Conservation (phyloP, 768 basidiomycete species). For the Daedaleopsis nitida region DNA sequence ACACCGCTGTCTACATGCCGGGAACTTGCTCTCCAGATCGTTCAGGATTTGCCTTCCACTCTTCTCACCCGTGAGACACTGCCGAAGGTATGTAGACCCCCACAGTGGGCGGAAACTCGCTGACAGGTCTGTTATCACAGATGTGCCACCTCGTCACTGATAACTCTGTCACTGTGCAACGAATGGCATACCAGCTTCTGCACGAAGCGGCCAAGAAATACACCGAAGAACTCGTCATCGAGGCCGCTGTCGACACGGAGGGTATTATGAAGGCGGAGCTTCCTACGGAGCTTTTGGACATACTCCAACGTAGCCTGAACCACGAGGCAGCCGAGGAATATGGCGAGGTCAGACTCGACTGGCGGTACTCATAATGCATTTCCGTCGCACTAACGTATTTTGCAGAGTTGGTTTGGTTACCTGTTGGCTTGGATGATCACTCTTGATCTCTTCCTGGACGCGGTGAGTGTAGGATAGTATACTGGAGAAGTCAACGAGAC, state of each 20-base stretch:
- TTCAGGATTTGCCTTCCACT: constrained; percentile 64
- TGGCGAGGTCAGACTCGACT: constrained; percentile 35
- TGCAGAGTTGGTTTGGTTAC: constrained; percentile 56
- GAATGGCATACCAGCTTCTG: constrained; percentile 75
- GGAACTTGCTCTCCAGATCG: constrained; percentile 66
- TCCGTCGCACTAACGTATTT: background rate
- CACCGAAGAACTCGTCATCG: constrained; percentile 85
- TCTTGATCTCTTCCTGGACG: constrained; percentile 81
- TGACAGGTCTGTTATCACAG: constrained; percentile 43
- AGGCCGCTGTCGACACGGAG: constrained; percentile 80
- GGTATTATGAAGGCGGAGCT: constrained; percentile 53
- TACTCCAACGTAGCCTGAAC: constrained; percentile 54
- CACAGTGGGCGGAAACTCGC: background rate
- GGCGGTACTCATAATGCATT: constrained; percentile 4
- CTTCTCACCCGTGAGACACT: constrained; percentile 67
- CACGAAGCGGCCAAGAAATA: constrained; percentile 67
- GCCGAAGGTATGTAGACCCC: constrained; percentile 48
- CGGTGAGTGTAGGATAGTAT: constrained; percentile 52
- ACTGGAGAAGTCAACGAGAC: background rate
- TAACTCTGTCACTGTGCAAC: constrained; percentile 63
- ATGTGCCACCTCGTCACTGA: constrained; percentile 82
- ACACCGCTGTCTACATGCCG: constrained; percentile 67
- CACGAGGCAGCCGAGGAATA: constrained; percentile 42
- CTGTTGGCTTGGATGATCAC: constrained; percentile 90
- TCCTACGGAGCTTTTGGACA: constrained; percentile 64